phyloP scores from a whole-genome alignment of 1,284 basidiomycete genomes.

The Cutaneotrichosporon sp. region DNA sequence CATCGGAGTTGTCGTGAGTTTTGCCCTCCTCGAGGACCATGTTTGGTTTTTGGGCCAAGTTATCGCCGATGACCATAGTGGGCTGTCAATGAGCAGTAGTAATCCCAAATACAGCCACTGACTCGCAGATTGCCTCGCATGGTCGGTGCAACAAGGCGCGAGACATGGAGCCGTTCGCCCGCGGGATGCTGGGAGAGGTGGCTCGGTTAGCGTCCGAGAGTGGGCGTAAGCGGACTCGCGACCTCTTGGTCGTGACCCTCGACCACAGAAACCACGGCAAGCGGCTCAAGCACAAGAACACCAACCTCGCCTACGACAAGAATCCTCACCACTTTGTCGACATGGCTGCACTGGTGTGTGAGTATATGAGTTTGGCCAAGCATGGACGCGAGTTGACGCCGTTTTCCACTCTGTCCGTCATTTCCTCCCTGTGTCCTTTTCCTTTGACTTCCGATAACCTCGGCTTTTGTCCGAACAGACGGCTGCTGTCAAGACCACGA shows the following conservation, averaged over 20 bases:
- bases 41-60: neutral
- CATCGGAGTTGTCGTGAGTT: constrained; percentile 37
- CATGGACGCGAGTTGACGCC: too few relatives aligned
- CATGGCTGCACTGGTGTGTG: constrained; percentile 64
- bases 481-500: constrained; percentile 73
- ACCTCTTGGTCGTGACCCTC: constrained; percentile 43
- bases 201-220: constrained; percentile 4
- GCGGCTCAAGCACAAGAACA: constrained; percentile 54
- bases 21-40: neutral
- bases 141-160: constrained; percentile 37
- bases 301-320: constrained; percentile 59
- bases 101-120: too few relatives aligned
- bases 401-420: neutral
- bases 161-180: constrained; percentile 37
- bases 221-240: constrained; percentile 24
- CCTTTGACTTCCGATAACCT: too few relatives aligned
- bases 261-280: constrained; percentile 74
- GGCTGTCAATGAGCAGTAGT: too few relatives aligned
- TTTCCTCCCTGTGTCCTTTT: neutral
- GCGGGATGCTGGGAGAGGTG: constrained; percentile 34
- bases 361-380: too few relatives aligned
- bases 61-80: too few relatives aligned
- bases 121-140: constrained; percentile 37
- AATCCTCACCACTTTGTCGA: constrained; percentile 64
- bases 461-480: constrained; percentile 23